Base-by-base conservation (phyloP, 352 stramenopile genomes). In the Globisporangium canariense region DNA sequence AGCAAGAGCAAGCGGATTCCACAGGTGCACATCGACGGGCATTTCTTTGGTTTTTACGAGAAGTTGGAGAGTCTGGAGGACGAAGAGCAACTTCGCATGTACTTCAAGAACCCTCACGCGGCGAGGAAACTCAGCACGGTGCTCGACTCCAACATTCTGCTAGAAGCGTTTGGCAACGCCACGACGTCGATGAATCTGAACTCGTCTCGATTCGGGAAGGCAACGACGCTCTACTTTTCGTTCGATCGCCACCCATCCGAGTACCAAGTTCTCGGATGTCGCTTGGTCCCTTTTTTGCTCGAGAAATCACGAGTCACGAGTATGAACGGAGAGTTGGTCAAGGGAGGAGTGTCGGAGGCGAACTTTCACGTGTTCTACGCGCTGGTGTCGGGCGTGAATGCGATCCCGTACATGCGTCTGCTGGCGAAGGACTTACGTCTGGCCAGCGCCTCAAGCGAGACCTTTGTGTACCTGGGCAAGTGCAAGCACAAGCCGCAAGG, bases 301-400 rank as follows among this genome's bases (percentile, higher is more conserved):
- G 84, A 93, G 46, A 90, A 88, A 53, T 76, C 77, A 4, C 71
- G 84, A 18, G 73, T 93, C 14, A 90, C 80, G 18, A 77, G 69
- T 9, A 47, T 62, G 2, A 40, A 34, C 67, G 60, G 47, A 43
- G 25, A 11, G 34, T 40, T 8, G 14, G 45, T 3, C 2, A 54
- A 60, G 18, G 13, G 2, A 28, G 40, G 8, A 7, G 14, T 43
- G 4, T 45, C 25, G 34, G 74, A 80, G 16, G 65, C 71, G 58
- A 93, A 91, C 59, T 93, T 93, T 58, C 84, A 93, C 68, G 58
- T 90, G 11, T 75, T 93, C 22, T 93, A 93, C 67, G 72, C 82
- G 13, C 62, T 93, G 46, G 73, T 91, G 14, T 67, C 78, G 5
- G 84, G 78, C 13, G 69, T 86, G 28, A 90, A 88, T 20, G 69